These are phyloP conservation scores for Bothriochloa decipiens DNA, from an alignment of 176 grass and related monocot species.

Conservation along the genomic window DNA sequence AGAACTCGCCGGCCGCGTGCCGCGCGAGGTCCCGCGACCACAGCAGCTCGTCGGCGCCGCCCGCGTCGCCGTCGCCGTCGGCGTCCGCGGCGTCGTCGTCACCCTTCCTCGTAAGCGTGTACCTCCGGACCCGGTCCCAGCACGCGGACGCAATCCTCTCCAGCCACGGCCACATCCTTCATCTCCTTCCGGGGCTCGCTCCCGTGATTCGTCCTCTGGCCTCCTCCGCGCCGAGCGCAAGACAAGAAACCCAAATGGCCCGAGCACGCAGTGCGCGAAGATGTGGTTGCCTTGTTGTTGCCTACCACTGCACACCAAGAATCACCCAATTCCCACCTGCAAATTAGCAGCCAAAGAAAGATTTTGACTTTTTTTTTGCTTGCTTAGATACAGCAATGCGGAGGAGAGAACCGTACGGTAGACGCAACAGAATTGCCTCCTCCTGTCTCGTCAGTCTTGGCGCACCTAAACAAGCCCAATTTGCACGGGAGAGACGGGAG, in stretches of 20 bases:
- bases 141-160: conserved; percentile 81
- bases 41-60: conserved; percentile 62
- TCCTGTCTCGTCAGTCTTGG: background rate
- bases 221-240: no score
- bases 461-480: conserved; percentile 1
- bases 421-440: background rate
- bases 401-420: background rate
- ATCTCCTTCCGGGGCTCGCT: conserved; percentile 62
- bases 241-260: background rate
- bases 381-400: conserved; percentile 12
- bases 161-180: conserved; percentile 96
- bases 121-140: conserved; percentile 86
- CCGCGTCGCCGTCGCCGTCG: conserved; percentile 28
- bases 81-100: conserved; percentile 44
- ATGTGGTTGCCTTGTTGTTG: background rate
- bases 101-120: conserved; percentile 86
- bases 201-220: background rate
- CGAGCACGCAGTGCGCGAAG: no score
- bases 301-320: conserved; percentile 4
- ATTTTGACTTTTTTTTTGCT: background rate
- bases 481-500: background rate
- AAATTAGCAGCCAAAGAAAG: background rate
- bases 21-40: conserved; percentile 83
- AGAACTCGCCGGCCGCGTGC: conserved; percentile 85
- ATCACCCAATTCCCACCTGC: conserved; percentile 6